These are phyloP conservation scores for Boletus vinaceobasis DNA, from an alignment of 768 basidiomycete genomes.

Conservation along the genomic window DNA sequence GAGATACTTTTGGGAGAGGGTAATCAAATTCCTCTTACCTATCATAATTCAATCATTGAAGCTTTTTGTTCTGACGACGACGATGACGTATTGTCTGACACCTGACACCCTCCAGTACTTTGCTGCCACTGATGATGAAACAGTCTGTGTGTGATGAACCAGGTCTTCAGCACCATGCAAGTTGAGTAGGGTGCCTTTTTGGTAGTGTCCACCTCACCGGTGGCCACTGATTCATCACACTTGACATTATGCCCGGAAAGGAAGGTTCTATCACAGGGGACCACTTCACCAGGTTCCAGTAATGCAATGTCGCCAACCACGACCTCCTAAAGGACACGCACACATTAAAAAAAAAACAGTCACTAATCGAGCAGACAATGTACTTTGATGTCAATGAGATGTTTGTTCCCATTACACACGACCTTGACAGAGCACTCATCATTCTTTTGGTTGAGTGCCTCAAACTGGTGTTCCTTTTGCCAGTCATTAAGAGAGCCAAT, in stretches of 20 bases:
- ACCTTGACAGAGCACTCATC: constrained; percentile 90
- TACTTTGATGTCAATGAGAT: constrained; percentile 79
- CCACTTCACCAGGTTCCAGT: constrained; percentile 91
- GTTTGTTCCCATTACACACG: constrained; percentile 68
- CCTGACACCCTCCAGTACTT: constrained; percentile 96
- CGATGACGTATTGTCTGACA: constrained; percentile 87
- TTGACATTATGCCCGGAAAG: constrained; percentile 88
- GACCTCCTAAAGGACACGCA: constrained; percentile 57
- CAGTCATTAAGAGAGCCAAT: constrained; percentile 97
- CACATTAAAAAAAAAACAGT: constrained; percentile 5
- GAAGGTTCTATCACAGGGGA: constrained; percentile 96
- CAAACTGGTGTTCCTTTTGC: constrained; percentile 98
- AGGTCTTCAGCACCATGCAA: constrained; percentile 48
- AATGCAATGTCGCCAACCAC: constrained; percentile 92
- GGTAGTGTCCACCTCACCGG: constrained; percentile 95
- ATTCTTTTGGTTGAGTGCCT: constrained; percentile 87
- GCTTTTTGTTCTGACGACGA: constrained; percentile 86
- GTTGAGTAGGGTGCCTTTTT: constrained; percentile 83
- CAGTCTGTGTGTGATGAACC: constrained; percentile 70
- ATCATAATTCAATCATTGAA: constrained; percentile 99
- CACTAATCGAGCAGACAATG: not conserved
- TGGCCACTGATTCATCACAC: constrained; percentile 95
- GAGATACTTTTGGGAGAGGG: not conserved
- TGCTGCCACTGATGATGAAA: constrained; percentile 87
- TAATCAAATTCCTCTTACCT: constrained; percentile 49